phyloP scores from a whole-genome alignment of 192 early-diverging fungal species.

The Rhizoclosmatium globosum region DNA sequence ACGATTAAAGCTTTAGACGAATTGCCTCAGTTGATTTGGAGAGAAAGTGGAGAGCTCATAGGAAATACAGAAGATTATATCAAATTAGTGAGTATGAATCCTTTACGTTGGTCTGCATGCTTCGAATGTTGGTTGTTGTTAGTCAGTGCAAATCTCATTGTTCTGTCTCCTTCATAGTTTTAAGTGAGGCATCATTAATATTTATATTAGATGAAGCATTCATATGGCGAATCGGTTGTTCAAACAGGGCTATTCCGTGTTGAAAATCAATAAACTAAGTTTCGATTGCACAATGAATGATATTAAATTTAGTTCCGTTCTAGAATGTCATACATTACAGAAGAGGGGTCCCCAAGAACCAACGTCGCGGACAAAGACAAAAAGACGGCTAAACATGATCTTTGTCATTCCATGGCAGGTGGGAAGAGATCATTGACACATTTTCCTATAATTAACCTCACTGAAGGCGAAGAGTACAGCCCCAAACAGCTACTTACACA shows the following conservation, averaged over 20 bases:
- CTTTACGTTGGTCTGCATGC: neutral
- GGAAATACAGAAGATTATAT: slow-evolving; percentile 34
- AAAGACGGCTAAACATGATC: too few relatives aligned
- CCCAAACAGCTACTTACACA: too few relatives aligned
- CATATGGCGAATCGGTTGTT: slow-evolving; percentile 21
- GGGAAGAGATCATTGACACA: too few relatives aligned
- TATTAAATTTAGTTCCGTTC: too few relatives aligned
- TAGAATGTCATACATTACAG: too few relatives aligned
- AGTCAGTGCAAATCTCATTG: neutral
- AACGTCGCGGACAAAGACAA: too few relatives aligned
- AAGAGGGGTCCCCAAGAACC: too few relatives aligned
- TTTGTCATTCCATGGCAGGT: too few relatives aligned
- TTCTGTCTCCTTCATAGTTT: neutral
- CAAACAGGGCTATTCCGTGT: slow-evolving; percentile 15
- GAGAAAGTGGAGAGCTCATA: slow-evolving; percentile 31
- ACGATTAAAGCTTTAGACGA: slow-evolving; percentile 23
- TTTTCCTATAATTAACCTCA: too few relatives aligned
- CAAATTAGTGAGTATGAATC: slow-evolving; percentile 9
- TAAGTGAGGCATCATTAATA: neutral
- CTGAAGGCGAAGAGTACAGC: too few relatives aligned
- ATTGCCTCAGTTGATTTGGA: slow-evolving; percentile 25
- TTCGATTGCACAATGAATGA: too few relatives aligned
- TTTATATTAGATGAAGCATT: slow-evolving; percentile 22
- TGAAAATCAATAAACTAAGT: too few relatives aligned
- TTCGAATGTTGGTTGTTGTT: neutral